A percentile compares a stretch with the other conserved stretches of the same genome.
Conservation (phyloP, 2,329 filamentous ascomycete genomes). For the Tolypocladium endophyticum region DNA sequence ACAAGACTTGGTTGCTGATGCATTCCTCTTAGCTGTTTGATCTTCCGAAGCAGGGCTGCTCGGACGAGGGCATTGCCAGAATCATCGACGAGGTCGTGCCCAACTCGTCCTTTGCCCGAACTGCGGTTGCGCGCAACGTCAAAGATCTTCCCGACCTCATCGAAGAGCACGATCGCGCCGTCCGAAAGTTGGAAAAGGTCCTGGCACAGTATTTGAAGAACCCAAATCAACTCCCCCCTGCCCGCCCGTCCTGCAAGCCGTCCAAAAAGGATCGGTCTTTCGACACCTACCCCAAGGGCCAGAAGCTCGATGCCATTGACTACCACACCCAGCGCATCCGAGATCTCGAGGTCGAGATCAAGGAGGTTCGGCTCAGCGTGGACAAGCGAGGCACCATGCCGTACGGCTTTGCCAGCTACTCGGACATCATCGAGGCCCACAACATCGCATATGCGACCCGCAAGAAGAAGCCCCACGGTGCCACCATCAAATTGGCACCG, state of each 20-base stretch:
- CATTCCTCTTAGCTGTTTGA: conserved; percentile 59
- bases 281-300: conserved; percentile 50
- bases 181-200: conserved; percentile 72
- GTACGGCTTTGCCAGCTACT: conserved; percentile 91
- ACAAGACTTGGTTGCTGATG: conserved; percentile 2
- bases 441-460: conserved; percentile 73
- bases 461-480: conserved; percentile 69
- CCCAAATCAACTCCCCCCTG: conserved; percentile 65
- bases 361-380: conserved; percentile 67
- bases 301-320: conserved; percentile 88
- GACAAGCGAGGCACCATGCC: conserved; percentile 82
- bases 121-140: conserved; percentile 81
- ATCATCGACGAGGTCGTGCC: conserved; percentile 74
- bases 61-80: conserved; percentile 78
- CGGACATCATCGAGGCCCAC: conserved; percentile 80
- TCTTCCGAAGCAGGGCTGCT: conserved; percentile 64
- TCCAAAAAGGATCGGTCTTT: conserved; percentile 69
- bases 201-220: conserved; percentile 87
- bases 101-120: conserved; percentile 66
- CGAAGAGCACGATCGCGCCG: conserved; percentile 68
- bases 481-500: conserved; percentile 69
- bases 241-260: conserved; percentile 67
- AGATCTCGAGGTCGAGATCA: conserved; percentile 73
- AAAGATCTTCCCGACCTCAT: conserved; percentile 82
- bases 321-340: conserved; percentile 81